Evolutionary conservation across 192 early-diverging fungal genomes (phyloP), one percentile per base, ranked within the genome.

Genomic region (Coemansia sp.): DNA sequence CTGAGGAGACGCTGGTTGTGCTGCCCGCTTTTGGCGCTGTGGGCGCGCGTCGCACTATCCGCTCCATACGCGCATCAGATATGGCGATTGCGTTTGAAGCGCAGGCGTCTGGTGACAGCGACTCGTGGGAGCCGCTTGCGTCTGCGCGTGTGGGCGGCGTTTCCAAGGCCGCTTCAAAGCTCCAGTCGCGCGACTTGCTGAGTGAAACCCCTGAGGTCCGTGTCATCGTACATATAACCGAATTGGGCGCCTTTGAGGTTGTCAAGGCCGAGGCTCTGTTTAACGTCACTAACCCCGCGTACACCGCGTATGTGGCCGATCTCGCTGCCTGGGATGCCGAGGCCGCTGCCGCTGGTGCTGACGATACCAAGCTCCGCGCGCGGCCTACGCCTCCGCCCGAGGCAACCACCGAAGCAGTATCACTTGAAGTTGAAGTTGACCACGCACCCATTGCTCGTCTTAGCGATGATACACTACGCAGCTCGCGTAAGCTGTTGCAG

Each of bases 41-140:
- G 24, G 91, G 91, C 7, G 82, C 88, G 22, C 91, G 93, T 41
- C 96, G 96, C 64, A 76, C 93, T 34, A 89, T 98, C 80, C 90
- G 81, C 71, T 92, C 94, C 64, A 89, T 90, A 58, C 87, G 95
- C 24, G 64, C 23, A 53, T 47, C 73, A 0, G 78, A 81, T 23
- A 18, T 76, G 24, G 47, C 68, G 0, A 82, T 88, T 19, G 88
- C 93, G 64, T 98, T 98, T 81, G 84, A 84, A 38, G 92, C 93
- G 52, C 76, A 82, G 54, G 54, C 93, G 19, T 84, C 83, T n/a
- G 89, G 89, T 51, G 85, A 72, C 4, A 74, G 74, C 21, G 58
- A 25, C 53, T 38, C 26, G 0, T 81, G 78, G 78, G 19, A 48
- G 0, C 34, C 52, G 25, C 64, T 76, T n/a, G 69, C 67, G 4